These are phyloP conservation scores for Pseudogymnoascus sp. DNA, from an alignment of 2,329 filamentous ascomycete species.

Conservation along the genomic window DNA sequence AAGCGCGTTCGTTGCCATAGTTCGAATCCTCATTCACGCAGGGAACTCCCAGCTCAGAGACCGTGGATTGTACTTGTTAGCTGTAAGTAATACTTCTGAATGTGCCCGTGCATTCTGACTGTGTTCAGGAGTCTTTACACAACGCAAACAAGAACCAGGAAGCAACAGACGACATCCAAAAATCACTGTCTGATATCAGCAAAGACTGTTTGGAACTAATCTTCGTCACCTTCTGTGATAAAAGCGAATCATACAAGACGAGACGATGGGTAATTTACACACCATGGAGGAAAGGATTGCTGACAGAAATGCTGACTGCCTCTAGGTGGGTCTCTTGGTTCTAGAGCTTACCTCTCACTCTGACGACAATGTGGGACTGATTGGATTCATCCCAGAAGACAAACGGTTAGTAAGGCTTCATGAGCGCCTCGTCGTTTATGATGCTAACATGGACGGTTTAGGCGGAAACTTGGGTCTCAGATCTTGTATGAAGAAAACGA, in stretches of 20 bases:
- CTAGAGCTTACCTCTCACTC: background rate
- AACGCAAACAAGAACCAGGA: background rate
- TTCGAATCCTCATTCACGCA: background rate
- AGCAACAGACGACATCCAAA: background rate
- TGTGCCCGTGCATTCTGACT: background rate
- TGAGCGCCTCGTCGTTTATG: background rate
- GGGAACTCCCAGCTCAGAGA: background rate
- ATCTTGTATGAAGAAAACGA: slow-evolving; percentile 2
- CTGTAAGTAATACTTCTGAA: background rate
- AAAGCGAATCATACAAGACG: background rate
- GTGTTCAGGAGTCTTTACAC: background rate
- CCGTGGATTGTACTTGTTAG: slow-evolving; percentile 2
- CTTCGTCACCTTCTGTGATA: background rate
- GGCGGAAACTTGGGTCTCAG: background rate
- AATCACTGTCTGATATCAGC: background rate
- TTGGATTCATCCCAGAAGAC: background rate
- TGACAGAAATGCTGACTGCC: background rate
- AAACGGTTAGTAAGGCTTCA: background rate
- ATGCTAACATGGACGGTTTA: background rate
- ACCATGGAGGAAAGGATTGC: background rate
- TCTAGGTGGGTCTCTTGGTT: background rate
- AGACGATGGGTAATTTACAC: slow-evolving; percentile 3
- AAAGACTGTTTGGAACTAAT: background rate
- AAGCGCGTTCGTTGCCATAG: background rate
- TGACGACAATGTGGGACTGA: background rate